Evolutionary conservation across 768 basidiomycete genomes (phyloP), one percentile per base, ranked within the genome.

Genomic region (Tephrocybe rancida): DNA sequence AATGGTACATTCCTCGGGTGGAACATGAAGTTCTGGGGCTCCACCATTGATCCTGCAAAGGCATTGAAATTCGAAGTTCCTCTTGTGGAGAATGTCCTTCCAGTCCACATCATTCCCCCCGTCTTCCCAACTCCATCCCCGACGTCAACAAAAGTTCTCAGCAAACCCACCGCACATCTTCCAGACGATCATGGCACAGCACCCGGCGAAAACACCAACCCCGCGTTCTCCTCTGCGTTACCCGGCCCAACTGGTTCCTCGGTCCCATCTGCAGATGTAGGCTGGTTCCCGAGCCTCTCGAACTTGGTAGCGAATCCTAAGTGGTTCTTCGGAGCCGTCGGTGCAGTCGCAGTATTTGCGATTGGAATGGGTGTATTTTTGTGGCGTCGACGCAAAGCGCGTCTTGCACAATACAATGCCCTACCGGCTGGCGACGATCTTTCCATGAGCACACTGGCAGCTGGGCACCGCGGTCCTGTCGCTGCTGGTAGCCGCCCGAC

Each of bases 1-100:
- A 84, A 80, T 41, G 85, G 85, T 38, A 74, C 73, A 7, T 94
- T 99, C 77, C 76, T 93, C 32, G 90, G 91, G 16, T 99, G 95
- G 96, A 87, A 86, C 50, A 86, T 98, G 74, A 84, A 87, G 53
- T 80, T 99, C 35, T 99, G 93, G 92, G 97, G 97, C 18, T 86
- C 90, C 27, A 77, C 85, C 22, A 80, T 90, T 45, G 92, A 98
- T 67, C 73, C 92, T 1, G 65, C 79, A 3, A 79, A 82, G 58
- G 84, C 86, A 16, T 78, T 75, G 57, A 77, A 78, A 41, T 96
- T 83, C 63, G 77, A 83, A 47, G 75, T 89, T 5, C 81, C 85
- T 29, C 64, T 75, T 14, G 70, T 79, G 16, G 80, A 85, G 11
- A 72, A 78, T 50, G 67, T 77, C 34, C 67, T 86, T 42, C 79